Evolutionary conservation across 345 rosid genomes (phyloP).

Genomic region (Populus pruinosa): DNA sequence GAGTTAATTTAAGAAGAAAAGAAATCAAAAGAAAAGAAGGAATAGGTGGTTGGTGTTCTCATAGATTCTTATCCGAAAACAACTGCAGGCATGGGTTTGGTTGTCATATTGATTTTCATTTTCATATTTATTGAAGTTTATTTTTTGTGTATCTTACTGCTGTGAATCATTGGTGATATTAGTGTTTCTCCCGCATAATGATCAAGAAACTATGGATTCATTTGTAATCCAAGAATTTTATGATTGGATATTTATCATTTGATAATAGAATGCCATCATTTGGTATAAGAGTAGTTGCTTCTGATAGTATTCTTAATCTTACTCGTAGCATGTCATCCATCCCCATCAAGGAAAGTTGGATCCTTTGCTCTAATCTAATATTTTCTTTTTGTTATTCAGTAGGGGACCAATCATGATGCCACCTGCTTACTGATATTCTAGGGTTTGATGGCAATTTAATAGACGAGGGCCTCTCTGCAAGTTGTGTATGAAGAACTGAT

Average conservation of each 20-base stretch:
- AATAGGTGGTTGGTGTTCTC: conserved; percentile 14
- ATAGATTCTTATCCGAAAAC: conserved; percentile 12
- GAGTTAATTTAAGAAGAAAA: conserved; percentile 20
- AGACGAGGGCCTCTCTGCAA: not conserved
- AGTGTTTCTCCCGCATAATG: not conserved
- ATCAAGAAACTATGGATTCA: not conserved
- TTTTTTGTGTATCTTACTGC: not conserved
- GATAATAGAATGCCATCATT: not conserved
- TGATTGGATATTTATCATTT: not conserved
- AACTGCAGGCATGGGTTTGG: conserved; percentile 7
- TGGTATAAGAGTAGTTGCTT: not conserved
- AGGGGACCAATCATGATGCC: not conserved
- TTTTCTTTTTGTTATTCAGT: not conserved
- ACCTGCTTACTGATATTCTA: not conserved
- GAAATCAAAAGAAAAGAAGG: conserved; percentile 3
- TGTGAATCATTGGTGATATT: conserved; percentile 1
- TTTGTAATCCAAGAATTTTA: not conserved
- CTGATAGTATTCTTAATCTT: too few relatives aligned
- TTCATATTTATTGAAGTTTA: conserved; percentile 1
- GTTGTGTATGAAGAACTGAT: not conserved
- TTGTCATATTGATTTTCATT: not conserved
- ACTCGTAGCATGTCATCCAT: too few relatives aligned
- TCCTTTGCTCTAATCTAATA: too few relatives aligned
- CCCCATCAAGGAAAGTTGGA: too few relatives aligned
- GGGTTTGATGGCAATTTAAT: too few relatives aligned